phyloP scores from a whole-genome alignment of 805 yeast genomes.

The Saturnispora halmiae region DNA sequence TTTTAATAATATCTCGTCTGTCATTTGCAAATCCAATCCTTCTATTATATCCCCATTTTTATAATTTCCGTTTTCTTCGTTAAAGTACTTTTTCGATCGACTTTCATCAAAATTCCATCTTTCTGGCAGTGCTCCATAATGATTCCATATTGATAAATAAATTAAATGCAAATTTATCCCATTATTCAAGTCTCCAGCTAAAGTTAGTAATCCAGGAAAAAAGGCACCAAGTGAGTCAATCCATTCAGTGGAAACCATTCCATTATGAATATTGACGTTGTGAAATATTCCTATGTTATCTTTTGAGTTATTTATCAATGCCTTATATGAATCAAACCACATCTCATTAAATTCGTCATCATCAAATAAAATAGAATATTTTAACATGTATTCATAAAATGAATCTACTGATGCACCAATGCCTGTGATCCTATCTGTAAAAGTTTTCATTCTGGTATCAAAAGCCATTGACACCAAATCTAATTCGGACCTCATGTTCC shows the following conservation, averaged over 20 bases:
- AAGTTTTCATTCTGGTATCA: slow-evolving; percentile 32
- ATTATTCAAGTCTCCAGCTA: slow-evolving; percentile 63
- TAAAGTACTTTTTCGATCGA: slow-evolving; percentile 17
- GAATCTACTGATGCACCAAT: slow-evolving; percentile 90
- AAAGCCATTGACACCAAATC: slow-evolving; percentile 74
- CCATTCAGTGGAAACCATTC: slow-evolving; percentile 51
- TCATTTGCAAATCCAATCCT: slow-evolving; percentile 18
- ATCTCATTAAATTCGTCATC: slow-evolving; percentile 42
- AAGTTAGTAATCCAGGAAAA: slow-evolving; percentile 76
- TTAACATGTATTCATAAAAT: slow-evolving; percentile 80
- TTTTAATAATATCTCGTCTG: slow-evolving; percentile 20
- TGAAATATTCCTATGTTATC: slow-evolving; percentile 28
- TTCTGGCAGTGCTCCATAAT: slow-evolving; percentile 78
- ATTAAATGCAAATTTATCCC: slow-evolving; percentile 56
- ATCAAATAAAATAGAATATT: slow-evolving; percentile 64
- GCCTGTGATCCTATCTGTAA: slow-evolving; percentile 60
- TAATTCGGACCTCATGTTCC: slow-evolving; percentile 55
- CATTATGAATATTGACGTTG: slow-evolving; percentile 49
- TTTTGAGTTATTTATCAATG: slow-evolving; percentile 47
- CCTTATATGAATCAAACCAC: slow-evolving; percentile 52
- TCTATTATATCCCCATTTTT: slow-evolving; percentile 17
- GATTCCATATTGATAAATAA: slow-evolving; percentile 69
- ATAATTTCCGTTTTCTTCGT: too few relatives aligned
- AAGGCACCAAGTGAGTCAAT: slow-evolving; percentile 82
- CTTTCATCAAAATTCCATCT: slow-evolving; percentile 52